phyloP scores from a whole-genome alignment of 1,139 yeast species.

The Blastobotrys aristatus region DNA sequence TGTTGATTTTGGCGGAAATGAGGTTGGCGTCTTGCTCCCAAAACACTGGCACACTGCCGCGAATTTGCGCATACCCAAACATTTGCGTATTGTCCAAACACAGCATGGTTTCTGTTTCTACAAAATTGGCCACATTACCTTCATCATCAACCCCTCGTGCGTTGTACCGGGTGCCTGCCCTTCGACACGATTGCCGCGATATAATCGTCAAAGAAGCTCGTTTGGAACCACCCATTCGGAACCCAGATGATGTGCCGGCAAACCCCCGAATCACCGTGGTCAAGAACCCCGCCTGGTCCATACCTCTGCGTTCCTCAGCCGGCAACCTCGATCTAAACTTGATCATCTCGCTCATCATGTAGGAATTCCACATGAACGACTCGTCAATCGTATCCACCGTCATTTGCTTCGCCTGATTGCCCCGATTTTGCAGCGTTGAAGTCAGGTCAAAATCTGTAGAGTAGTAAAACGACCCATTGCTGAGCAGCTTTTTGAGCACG shows the following conservation, averaged over 20 bases:
- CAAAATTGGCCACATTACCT: slow-evolving; percentile 93
- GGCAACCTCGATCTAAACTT: slow-evolving; percentile 69
- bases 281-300: slow-evolving; percentile 74
- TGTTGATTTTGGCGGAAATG: slow-evolving; percentile 70
- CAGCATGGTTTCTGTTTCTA: slow-evolving; percentile 83
- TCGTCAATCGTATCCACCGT: slow-evolving; percentile 47
- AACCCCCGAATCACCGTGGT: slow-evolving; percentile 94
- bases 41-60: slow-evolving; percentile 94
- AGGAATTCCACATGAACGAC: slow-evolving; percentile 96
- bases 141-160: slow-evolving; percentile 95
- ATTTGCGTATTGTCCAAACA: slow-evolving; percentile 51
- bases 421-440: slow-evolving; percentile 58
- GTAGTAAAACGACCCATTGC: slow-evolving; percentile 88
- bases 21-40: slow-evolving; percentile 96
- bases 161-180: slow-evolving; percentile 94
- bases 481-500: slow-evolving; percentile 67
- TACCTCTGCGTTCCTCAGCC: slow-evolving; percentile 46
- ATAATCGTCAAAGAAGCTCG: slow-evolving; percentile 66
- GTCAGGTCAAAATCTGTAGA: slow-evolving; percentile 91
- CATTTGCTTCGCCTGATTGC: slow-evolving; percentile 34
- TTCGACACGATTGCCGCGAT: slow-evolving; percentile 89
- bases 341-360: slow-evolving; percentile 79
- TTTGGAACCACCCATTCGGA: slow-evolving; percentile 42
- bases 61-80: slow-evolving; percentile 75
- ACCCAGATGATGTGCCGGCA: slow-evolving; percentile 61